Percentiles rank a stretch among this genome's conserved stretches.
phyloP scores from a whole-genome alignment of 192 early-diverging fungal genomes.

The Coemansia sp. region DNA sequence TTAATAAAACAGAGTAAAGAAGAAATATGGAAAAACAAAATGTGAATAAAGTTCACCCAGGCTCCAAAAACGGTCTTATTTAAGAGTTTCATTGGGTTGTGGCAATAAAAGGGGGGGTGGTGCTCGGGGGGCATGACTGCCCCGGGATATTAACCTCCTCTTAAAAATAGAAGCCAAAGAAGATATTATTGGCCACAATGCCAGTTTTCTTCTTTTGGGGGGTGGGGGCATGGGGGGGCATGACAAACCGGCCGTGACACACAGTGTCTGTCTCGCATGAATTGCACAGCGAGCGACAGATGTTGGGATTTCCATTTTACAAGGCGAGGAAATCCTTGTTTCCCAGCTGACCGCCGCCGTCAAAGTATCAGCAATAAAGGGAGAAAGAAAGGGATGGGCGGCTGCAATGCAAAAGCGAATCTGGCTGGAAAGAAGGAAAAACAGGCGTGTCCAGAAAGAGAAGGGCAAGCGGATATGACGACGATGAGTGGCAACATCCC shows the following conservation, averaged over 20 bases:
- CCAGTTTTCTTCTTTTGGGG: background rate
- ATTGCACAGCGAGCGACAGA: background rate
- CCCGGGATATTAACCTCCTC: background rate
- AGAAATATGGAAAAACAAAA: constrained; percentile 5
- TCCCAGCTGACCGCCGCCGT: background rate
- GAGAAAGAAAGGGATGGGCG: background rate
- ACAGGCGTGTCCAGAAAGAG: background rate
- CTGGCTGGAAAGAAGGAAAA: too few relatives aligned
- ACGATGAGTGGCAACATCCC: background rate
- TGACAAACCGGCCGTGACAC: constrained; percentile 3
- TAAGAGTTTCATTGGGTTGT: background rate
- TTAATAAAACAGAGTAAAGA: constrained; percentile 10
- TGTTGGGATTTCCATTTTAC: constrained; percentile 3
- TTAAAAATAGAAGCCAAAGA: background rate
- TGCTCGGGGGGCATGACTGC: background rate
- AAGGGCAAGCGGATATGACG: background rate
- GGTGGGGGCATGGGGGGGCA: background rate
- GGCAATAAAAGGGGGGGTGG: background rate
- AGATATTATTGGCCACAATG: background rate
- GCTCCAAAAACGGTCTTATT: constrained; percentile 12
- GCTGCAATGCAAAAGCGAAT: background rate
- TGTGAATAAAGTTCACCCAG: constrained; percentile 8
- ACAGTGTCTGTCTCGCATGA: constrained; percentile 1
- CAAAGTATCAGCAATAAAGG: background rate
- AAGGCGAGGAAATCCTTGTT: background rate